Evolutionary conservation across 2,329 filamentous ascomycete genomes (phyloP), one percentile per base, ranked within the genome.

Genomic region (Acrocalymma vagum): DNA sequence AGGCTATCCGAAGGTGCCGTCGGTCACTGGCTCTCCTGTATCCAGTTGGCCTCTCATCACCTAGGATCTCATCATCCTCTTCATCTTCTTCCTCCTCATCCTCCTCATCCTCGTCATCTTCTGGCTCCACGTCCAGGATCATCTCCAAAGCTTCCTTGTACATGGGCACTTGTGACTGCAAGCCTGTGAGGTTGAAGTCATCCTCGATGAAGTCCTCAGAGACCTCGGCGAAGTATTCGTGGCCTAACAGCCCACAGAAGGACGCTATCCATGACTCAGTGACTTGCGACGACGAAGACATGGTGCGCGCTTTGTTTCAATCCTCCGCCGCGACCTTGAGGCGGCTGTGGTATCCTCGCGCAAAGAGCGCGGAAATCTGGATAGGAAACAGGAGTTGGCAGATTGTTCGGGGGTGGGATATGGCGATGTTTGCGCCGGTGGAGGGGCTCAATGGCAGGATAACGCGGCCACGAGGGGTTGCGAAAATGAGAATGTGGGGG

Each of bases 61-160:
- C 72, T 46, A 70, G 48, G 34, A 73, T 60, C 33, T 74, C 72
- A 13, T 76, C 74, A 36, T 72, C 79, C 27, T 85, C 82, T 18
- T 86, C 82, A 18, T 85, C 82, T 20, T 84, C 81, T 21, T 86
- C 83, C 38, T 85, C 81, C 28, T 85, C 82, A 20, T 92, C 88
- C 3, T 91, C 87, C 6, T 93, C 88, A 0, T 91, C 87, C n/a
- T 91, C 88, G 40, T 91, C 88, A 29, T 96, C 93, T 73, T 96
- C 93, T 24, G 94, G 92, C 68, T 99, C 94, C 34, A 99, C 94
- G 60, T 99, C 94, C 52, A 99, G 80, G 56, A 99, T 97, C 93
- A 99, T 96, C 83, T 99, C 94, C 51, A 99, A 77, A 9, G 94
- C 94, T 74, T 99, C 94, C 74, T 97, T 99, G 73, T 99, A 99